A percentile compares a stretch with the other conserved stretches of the same genome.
These are phyloP conservation scores for Pseudocercospora vitis DNA, from an alignment of 2,329 filamentous ascomycete species.

Conservation along the genomic window DNA sequence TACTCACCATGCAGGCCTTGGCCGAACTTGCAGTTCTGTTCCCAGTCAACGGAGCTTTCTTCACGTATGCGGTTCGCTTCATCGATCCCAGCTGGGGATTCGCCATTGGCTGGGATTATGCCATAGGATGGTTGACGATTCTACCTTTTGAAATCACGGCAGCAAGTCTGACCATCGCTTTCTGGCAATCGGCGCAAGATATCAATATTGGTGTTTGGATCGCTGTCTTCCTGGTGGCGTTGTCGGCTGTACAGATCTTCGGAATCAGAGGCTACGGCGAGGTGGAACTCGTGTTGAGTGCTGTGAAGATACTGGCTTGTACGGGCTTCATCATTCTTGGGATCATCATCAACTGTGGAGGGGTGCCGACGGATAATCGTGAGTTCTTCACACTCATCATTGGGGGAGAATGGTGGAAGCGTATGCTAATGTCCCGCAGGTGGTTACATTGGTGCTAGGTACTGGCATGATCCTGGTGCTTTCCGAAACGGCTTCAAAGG, in stretches of 20 bases:
- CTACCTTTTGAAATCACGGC: constrained; percentile 31
- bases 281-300: constrained; percentile 41
- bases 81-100: constrained; percentile 43
- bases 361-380: constrained; percentile 47
- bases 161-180: constrained; percentile 31
- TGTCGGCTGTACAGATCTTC: constrained; percentile 81
- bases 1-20: constrained; percentile 85
- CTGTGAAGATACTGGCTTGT: constrained; percentile 77
- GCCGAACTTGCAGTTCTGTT: constrained; percentile 90
- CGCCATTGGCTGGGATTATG: constrained; percentile 33
- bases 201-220: constrained; percentile 75
- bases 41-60: constrained; percentile 68
- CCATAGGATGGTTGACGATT: constrained; percentile 31
- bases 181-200: constrained; percentile 24
- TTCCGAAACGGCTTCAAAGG: constrained; percentile 83
- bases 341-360: constrained; percentile 58
- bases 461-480: constrained; percentile 67
- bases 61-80: constrained; percentile 45
- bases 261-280: constrained; percentile 62
- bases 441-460: constrained; percentile 54
- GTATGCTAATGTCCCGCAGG: too few species aligned
- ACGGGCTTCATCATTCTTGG: constrained; percentile 71
- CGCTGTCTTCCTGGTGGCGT: constrained; percentile 72
- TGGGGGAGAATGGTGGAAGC: too few species aligned
- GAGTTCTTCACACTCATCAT: too few species aligned